Evolutionary conservation across 75 land plant genomes (phyloP), one percentile per base, ranked within the genome.

Genomic region (Cunninghamia lanceolata): DNA sequence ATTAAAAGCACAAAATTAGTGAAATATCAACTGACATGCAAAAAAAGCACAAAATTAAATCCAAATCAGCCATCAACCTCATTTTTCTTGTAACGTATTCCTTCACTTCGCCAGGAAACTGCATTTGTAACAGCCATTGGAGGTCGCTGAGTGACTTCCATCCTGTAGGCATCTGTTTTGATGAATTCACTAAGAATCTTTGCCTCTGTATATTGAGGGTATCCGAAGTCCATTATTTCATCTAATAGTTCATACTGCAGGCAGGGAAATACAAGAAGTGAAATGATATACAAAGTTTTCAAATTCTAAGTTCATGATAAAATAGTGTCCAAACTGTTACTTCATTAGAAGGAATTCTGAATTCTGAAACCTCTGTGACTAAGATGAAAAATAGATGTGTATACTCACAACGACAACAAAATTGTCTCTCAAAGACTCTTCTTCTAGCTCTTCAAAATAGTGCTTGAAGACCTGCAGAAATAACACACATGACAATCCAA

Each of bases 111-210:
- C 99, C 99, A 98, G 59, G 99, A 98, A 54, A 98, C 99, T 21
- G 99, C 99, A 93, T 98, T 98, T 85, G 99, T 98, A 9, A 98
- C 99, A 80, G 99, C 99, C 99, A 98, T 98, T 14, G 99, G 99
- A 92, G 99, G 99, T 81, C 99, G 94, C 84, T 92, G 94, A 16
- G 95, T 93, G 66, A 98, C 96, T 90, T 98, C 99, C 97, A 98
- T 98, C 87, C 96, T 94, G 82, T 98, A 98, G 28, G 99, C 99
- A 94, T 98, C 99, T 76, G 99, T 98, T 89, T 98, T 98, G 82
- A 98, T 98, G 79, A 98, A 98, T 88, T 98, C 99, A 91, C 99
- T 96, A 4, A 98, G 91, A 88, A 98, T 98, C 86, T 94, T 98
- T 84, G 99, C 99, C 89, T 98, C 99, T 34, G 99, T 98, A 85